Percentiles rank a stretch among this genome's conserved stretches.
phyloP scores from a whole-genome alignment of 2,329 filamentous ascomycete species.

The Chrysoporthe deuterocubensis region DNA sequence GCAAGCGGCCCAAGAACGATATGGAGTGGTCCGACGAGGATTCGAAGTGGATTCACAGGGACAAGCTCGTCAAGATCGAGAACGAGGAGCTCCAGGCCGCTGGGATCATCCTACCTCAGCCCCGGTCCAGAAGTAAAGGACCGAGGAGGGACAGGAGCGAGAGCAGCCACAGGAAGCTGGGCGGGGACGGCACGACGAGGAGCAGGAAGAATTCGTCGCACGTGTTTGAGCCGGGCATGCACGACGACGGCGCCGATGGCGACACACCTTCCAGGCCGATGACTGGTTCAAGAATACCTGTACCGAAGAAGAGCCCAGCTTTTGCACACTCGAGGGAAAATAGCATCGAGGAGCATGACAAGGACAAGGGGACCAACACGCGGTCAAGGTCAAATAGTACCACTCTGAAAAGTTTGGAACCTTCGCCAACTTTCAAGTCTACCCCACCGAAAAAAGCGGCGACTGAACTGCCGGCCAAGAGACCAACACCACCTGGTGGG shows the following conservation, averaged over 20 bases:
- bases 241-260: slow-evolving; percentile 62
- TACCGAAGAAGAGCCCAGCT: slow-evolving; percentile 82
- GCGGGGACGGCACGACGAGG: slow-evolving; percentile 37
- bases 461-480: slow-evolving; percentile 61
- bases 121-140: slow-evolving; percentile 55
- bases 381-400: slow-evolving; percentile 67
- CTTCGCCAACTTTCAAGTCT: slow-evolving; percentile 40
- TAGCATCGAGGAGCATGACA: slow-evolving; percentile 57
- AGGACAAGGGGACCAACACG: slow-evolving; percentile 65
- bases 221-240: slow-evolving; percentile 38
- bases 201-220: slow-evolving; percentile 53
- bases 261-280: slow-evolving; percentile 56
- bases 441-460: slow-evolving; percentile 45
- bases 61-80: slow-evolving; percentile 82
- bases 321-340: slow-evolving; percentile 65
- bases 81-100: slow-evolving; percentile 79
- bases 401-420: slow-evolving; percentile 64
- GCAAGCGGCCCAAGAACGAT: slow-evolving; percentile 36
- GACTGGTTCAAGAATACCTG: slow-evolving; percentile 80
- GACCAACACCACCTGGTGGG: slow-evolving; percentile 40
- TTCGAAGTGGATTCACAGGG: slow-evolving; percentile 83
- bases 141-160: slow-evolving; percentile 49
- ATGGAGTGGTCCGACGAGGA: slow-evolving; percentile 53
- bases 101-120: slow-evolving; percentile 65
- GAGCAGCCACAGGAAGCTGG: slow-evolving; percentile 38